Evolutionary conservation across 164 flowering plant species (phyloP), one percentile per base, ranked within the genome.

Genomic region (Annona squamosa): DNA sequence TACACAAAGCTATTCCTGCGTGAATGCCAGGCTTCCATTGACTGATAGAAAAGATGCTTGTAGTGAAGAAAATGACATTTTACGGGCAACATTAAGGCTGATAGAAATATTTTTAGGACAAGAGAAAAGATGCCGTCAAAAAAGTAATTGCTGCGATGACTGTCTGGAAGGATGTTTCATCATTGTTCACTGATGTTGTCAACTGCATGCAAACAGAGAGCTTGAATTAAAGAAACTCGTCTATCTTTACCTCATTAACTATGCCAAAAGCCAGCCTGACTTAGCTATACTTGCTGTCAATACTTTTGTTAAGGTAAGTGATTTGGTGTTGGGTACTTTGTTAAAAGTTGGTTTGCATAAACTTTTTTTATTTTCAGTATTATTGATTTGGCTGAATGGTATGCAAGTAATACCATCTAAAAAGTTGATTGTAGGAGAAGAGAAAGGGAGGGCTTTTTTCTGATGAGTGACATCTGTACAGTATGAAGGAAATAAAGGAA

Each of bases 111-210:
- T 59, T 80, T 65, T 77, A 96, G 99, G 99, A 96, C 82, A 96
- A 96, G 90, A 89, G 90, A 77, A 96, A 92, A 79, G 98, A 93
- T 93, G 99, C 98, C 46, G 99, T 96, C 13, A 93, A 96, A 83
- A 96, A 93, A 83, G 99, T 96, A 48, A 93, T 96, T 84, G 99
- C 99, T 77, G 99, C 99, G 44, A 96, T 96, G 99, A 96, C 99
- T 4, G 99, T 96, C 70, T 98, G 99, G 72, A 96, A 96, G 82
- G 99, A 96, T 83, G 99, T 96, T 16, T 96, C 99, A 61, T 96
- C 97, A 43, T 80, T 96, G 72, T 96, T 96, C 79, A 90, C 97
- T 3, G 99, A 96, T 83, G 98, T 96, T 72, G 97, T 96, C 71
- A 96, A 93, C 83, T 96, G 99, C 86, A 96, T 96, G 99, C 99